A percentile compares a stretch with the other conserved stretches of the same genome.
These are phyloP conservation scores for Nematocida ausubeli DNA, from an alignment of 371 early-diverging fungal species.

Conservation along the genomic window DNA sequence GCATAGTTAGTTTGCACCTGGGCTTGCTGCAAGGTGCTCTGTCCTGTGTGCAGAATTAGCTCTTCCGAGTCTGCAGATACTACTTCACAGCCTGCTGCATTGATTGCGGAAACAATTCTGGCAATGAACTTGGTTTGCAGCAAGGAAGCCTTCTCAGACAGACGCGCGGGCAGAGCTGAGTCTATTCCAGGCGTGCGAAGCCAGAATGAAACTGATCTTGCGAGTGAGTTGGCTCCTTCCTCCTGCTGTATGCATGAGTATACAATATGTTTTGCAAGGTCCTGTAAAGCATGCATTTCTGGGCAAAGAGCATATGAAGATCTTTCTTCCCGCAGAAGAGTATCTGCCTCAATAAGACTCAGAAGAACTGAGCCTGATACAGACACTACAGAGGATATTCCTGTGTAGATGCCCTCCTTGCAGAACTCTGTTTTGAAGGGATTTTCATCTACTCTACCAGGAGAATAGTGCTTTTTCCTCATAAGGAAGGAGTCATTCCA, in stretches of 20 bases:
- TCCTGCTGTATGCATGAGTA: conserved; percentile 15
- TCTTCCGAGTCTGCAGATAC: conserved; percentile 24
- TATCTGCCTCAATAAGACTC: conserved; percentile 40
- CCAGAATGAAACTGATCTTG: conserved; percentile 2
- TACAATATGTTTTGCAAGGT: conserved; percentile 17
- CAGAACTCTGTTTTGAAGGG: conserved; percentile 49
- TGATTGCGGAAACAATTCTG: conserved; percentile 30
- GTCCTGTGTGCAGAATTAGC: conserved; percentile 13
- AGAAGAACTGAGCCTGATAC: conserved; percentile 26
- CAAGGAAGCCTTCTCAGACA: neutral
- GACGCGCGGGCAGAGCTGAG: neutral
- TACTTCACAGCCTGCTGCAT: neutral
- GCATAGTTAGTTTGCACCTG: conserved; percentile 7
- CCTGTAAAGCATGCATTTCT: conserved; percentile 25
- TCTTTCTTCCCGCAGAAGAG: conserved; percentile 36
- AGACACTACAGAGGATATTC: conserved; percentile 10
- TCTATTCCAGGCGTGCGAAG: neutral
- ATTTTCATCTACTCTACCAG: neutral
- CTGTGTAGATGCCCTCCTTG: conserved; percentile 43
- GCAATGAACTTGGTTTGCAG: conserved; percentile 45
- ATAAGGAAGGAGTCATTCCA: neutral
- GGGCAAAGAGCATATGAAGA: neutral
- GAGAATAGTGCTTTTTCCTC: conserved; percentile 20
- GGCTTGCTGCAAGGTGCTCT: neutral
- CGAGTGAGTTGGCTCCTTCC: neutral